These are phyloP conservation scores for Cyphellophora europaea DNA, from an alignment of 2,329 filamentous ascomycete genomes.

Conservation along the genomic window DNA sequence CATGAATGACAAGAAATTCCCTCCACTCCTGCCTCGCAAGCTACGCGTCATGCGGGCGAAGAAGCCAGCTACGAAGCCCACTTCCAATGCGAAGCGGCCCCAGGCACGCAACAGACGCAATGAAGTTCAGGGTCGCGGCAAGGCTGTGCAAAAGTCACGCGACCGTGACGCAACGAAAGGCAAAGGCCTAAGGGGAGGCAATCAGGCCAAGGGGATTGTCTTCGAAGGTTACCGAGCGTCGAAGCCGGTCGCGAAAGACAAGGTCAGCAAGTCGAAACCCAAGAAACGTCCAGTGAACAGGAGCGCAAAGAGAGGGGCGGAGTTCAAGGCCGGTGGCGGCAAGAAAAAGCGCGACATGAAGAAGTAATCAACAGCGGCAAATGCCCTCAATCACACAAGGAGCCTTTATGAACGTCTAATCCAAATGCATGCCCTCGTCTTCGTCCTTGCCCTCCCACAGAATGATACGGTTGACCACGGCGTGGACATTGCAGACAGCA, in stretches of 20 bases:
- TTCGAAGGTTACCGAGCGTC: slow-evolving; percentile 34
- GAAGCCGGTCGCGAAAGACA: slow-evolving; percentile 29
- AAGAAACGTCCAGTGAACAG: slow-evolving; percentile 28
- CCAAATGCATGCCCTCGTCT: slow-evolving; percentile 26
- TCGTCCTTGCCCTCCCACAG: slow-evolving; percentile 53
- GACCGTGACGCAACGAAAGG: slow-evolving; percentile 6
- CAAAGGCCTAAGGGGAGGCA: slow-evolving; percentile 1
- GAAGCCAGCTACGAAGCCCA: slow-evolving; percentile 29
- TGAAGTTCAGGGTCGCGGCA: slow-evolving; percentile 16
- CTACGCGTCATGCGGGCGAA: slow-evolving; percentile 83
- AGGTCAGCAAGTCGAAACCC: slow-evolving; percentile 19
- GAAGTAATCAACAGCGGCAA: too few species aligned
- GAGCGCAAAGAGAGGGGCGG: slow-evolving; percentile 32
- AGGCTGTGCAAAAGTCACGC: slow-evolving; percentile 20
- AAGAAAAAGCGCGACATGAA: slow-evolving; percentile 15
- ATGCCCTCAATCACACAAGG: too few species aligned
- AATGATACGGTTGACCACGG: slow-evolving; percentile 42
- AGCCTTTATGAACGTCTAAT: too few species aligned
- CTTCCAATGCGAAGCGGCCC: slow-evolving; percentile 2
- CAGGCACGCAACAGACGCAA: slow-evolving; percentile 9
- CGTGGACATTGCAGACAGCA: slow-evolving; percentile 38
- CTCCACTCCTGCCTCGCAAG: slow-evolving; percentile 81
- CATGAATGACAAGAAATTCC: slow-evolving; percentile 83
- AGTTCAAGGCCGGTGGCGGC: slow-evolving; percentile 30
- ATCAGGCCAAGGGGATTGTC: slow-evolving; percentile 19